Evolutionary conservation across 2,329 filamentous ascomycete genomes (phyloP), one percentile per base, ranked within the genome.

Genomic region (Stagonosporopsis chrysanthemi): DNA sequence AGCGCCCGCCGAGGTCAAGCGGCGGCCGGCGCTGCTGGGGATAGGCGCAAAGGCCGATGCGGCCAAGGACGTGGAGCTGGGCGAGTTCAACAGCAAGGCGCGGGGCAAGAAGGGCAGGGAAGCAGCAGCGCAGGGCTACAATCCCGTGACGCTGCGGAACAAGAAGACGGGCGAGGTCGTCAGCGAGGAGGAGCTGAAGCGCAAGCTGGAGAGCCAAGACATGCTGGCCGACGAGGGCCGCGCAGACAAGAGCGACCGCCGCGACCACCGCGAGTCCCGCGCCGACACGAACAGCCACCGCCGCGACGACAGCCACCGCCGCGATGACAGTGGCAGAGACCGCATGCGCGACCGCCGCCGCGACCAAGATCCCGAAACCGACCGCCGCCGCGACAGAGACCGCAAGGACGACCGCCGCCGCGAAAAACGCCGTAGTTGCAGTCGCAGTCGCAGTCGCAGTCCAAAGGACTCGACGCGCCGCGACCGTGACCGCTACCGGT

Each of bases 11-110:
- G 80, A 87, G 17, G 82, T 88, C 14, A 88, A 90, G 71, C 84
- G 88, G 48, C 86, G 93, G 46, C 89, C 92, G 15, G 92, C 92
- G 56, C 84, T 96, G 53, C 81, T 98, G 9, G 95, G 95, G 0
- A 88, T 98, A 7, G 95, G 94, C 3, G 93, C 93, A 11, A 97
- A 94, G 71, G 88, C 92, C 69, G 83, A 92, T 22, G 81, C 82
- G 5, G 83, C 82, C 1, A 80, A 82, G 43, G 71, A 71, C 22
- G 84, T 91, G 60, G 91, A 96, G 65, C 79, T 96, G 17, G 91
- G 90, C 1, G 88, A 86, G 1, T 96, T 91, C 91, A 79, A 80
- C 50, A 81, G 60, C 76, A 82, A 49, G 78, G 82, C 45, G 31
- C 83, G 82, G 56, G 77, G 81, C 31, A 83, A 82, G 56, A 52